A percentile compares a stretch with the other conserved stretches of the same genome.
These are phyloP conservation scores for Baudoinia panamericana DNA, from an alignment of 495 filamentous ascomycete genomes.

Conservation along the genomic window DNA sequence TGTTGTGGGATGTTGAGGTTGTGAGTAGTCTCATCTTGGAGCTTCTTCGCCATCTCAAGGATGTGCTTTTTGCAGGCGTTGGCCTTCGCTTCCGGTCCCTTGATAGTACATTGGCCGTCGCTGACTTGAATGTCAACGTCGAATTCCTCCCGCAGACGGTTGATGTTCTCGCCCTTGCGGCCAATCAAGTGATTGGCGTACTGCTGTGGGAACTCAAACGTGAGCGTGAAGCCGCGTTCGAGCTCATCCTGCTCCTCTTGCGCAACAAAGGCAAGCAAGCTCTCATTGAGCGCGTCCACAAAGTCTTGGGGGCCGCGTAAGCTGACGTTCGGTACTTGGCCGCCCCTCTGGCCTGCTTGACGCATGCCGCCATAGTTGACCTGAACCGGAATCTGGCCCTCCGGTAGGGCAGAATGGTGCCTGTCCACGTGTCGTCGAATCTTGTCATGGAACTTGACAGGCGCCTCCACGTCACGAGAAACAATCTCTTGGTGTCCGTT, in stretches of 20 bases:
- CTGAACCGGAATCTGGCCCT: constrained; percentile 59
- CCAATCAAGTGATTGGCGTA: constrained; percentile 89
- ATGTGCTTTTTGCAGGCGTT: constrained; percentile 72
- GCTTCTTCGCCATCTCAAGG: constrained; percentile 55
- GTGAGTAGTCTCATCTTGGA: constrained; percentile 78
- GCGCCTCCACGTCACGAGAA: constrained; percentile 51
- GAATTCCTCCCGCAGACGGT: constrained; percentile 87
- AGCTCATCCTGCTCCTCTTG: constrained; percentile 77
- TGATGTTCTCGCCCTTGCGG: constrained; percentile 82
- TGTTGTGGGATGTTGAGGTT: constrained; percentile 76
- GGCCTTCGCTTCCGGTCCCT: constrained; percentile 64
- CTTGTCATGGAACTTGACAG: constrained; percentile 68
- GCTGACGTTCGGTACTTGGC: constrained; percentile 33
- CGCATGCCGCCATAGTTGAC: constrained; percentile 39
- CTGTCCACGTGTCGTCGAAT: constrained; percentile 60
- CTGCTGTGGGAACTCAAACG: constrained; percentile 89
- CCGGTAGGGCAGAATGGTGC: constrained; percentile 54
- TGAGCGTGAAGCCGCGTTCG: constrained; percentile 69
- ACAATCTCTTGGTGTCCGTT: constrained; percentile 58
- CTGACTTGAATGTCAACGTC: constrained; percentile 92
- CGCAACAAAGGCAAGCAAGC: constrained; percentile 62
- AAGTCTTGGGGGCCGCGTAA: constrained; percentile 62
- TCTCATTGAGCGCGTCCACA: constrained; percentile 56
- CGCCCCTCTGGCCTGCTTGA: constrained; percentile 12
- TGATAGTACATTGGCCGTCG: constrained; percentile 56